These are phyloP conservation scores for Chamaecyparis obtusa DNA, from an alignment of 75 land plant genomes.

Conservation along the genomic window DNA sequence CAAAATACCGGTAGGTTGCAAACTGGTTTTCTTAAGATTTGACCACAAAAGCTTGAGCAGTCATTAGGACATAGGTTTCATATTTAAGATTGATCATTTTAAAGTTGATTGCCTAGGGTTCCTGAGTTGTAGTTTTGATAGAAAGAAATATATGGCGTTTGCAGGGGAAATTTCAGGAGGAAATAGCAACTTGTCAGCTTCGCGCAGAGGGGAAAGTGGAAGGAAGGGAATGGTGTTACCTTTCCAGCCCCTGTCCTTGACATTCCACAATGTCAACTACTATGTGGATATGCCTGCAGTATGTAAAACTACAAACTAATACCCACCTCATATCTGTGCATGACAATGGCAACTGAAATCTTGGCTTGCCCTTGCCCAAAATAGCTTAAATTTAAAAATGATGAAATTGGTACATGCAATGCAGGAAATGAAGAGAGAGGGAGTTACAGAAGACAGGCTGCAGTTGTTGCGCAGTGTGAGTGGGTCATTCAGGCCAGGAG, in stretches of 20 bases:
- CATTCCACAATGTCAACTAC: constrained; percentile 44
- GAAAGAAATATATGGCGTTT: not conserved
- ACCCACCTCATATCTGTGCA: not conserved
- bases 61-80: not conserved
- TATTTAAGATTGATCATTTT: too few relatives aligned
- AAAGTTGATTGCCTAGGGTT: not conserved
- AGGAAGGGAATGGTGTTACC: constrained; percentile 41
- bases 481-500: not conserved
- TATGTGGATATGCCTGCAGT: constrained; percentile 53
- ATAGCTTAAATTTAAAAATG: too few relatives aligned
- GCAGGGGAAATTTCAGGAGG: not conserved
- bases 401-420: too few relatives aligned
- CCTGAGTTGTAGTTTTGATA: not conserved
- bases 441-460: not conserved
- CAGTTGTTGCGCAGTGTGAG: not conserved
- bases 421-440: not conserved
- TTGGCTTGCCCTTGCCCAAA: too few relatives aligned
- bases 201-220: not conserved
- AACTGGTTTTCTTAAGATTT: not conserved
- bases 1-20: not conserved
- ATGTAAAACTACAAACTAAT: constrained; percentile 4
- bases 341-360: too few relatives aligned
- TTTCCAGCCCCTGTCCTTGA: constrained; percentile 36
- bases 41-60: not conserved
- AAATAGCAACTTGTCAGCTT: not conserved